Conservation (phyloP, 331 rosid species). For the Erythrophleum ivorense region DNA sequence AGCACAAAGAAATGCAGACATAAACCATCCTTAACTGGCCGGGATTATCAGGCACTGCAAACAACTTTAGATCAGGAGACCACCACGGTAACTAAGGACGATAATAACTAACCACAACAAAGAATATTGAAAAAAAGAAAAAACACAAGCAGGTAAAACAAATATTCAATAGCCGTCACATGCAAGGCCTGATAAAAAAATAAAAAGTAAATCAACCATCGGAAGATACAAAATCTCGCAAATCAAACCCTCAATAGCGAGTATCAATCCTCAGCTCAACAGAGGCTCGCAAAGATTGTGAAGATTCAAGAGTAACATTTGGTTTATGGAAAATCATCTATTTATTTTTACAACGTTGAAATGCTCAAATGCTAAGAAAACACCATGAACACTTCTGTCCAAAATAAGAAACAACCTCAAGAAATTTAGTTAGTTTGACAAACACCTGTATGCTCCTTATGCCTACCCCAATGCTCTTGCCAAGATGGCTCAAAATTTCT, state of each 20-base stretch:
- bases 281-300: slow-evolving; percentile 26
- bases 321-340: slow-evolving; percentile 47
- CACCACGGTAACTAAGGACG: not conserved
- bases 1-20: not conserved
- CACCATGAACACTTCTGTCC: slow-evolving; percentile 39
- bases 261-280: slow-evolving; percentile 35
- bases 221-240: slow-evolving; percentile 24
- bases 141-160: too few species aligned
- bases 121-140: too few species aligned
- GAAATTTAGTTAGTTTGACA: slow-evolving; percentile 37
- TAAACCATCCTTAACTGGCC: not conserved
- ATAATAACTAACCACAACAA: too few species aligned
- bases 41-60: not conserved
- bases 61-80: not conserved
- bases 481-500: slow-evolving; percentile 39
- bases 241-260: slow-evolving; percentile 34
- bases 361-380: slow-evolving; percentile 39
- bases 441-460: slow-evolving; percentile 46
- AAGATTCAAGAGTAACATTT: slow-evolving; percentile 21
- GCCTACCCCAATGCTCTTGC: slow-evolving; percentile 49
- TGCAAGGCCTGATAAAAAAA: too few species aligned
- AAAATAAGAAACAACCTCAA: slow-evolving; percentile 42
- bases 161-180: too few species aligned
- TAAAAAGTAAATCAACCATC: not conserved
- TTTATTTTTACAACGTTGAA: slow-evolving; percentile 67